Percentiles rank a stretch among this genome's conserved stretches.
phyloP scores from a whole-genome alignment of 345 rosid species.

The Noccaea caerulescens region DNA sequence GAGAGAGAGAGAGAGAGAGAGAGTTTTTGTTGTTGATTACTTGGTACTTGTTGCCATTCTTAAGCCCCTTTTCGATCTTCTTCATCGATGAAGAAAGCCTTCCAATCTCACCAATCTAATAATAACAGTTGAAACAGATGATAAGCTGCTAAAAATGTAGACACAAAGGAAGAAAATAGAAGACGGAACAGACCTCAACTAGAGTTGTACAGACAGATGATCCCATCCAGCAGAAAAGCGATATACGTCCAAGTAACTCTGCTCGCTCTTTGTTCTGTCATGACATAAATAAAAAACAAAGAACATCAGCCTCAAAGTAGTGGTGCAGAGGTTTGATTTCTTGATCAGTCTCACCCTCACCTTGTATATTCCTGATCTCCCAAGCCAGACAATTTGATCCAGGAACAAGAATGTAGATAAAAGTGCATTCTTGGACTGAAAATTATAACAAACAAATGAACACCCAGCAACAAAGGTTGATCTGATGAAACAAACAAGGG shows the following conservation, averaged over 20 bases:
- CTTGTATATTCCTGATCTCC: conserved; percentile 95
- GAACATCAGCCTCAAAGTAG: background rate
- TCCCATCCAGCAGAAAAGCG: conserved; percentile 99
- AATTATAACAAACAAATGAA: background rate
- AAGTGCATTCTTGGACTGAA: conserved; percentile 92
- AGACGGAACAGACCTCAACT: conserved; percentile 84
- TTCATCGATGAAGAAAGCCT: conserved; percentile 87
- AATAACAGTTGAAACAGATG: conserved; percentile 19
- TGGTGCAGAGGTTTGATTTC: background rate
- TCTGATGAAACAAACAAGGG: background rate
- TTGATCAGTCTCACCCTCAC: conserved; percentile 57
- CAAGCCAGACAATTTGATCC: conserved; percentile 98
- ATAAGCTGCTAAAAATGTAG: background rate
- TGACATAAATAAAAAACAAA: conserved; percentile 14
- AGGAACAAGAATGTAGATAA: conserved; percentile 93
- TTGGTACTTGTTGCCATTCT: conserved; percentile 68
- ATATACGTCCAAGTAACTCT: conserved; percentile 85
- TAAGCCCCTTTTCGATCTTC: conserved; percentile 76
- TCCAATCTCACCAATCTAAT: conserved; percentile 85
- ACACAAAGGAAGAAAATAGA: conserved; percentile 6
- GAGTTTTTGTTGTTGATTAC: conserved; percentile 43
- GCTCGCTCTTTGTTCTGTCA: conserved; percentile 84
- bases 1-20: background rate
- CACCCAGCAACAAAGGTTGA: conserved; percentile 30
- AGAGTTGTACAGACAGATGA: conserved; percentile 80